A percentile compares a stretch with the other conserved stretches of the same genome.
phyloP scores from a whole-genome alignment of 2,329 filamentous ascomycete species.

The Ophiostoma novo-ulmi region DNA sequence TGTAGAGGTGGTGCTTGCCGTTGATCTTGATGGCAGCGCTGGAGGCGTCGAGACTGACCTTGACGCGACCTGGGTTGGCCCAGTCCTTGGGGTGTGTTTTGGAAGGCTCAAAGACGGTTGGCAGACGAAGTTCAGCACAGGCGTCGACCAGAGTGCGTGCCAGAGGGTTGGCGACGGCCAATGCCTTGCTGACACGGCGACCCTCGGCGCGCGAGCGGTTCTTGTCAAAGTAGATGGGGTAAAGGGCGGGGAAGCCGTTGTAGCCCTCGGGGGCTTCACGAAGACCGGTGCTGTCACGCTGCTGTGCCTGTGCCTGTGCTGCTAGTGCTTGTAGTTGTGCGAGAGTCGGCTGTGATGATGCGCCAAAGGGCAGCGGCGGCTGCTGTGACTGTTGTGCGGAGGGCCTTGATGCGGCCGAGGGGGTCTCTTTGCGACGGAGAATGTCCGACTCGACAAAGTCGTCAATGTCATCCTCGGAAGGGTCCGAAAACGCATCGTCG shows the following conservation, averaged over 20 bases:
- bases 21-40: constrained; percentile 45
- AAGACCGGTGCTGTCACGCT: constrained; percentile 31
- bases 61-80: constrained; percentile 89
- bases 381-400: constrained; percentile 24
- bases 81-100: constrained; percentile 96
- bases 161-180: constrained; percentile 78
- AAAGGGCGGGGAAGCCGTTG: constrained; percentile 80
- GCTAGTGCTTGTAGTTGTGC: constrained; percentile 15
- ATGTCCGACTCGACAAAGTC: constrained; percentile 57
- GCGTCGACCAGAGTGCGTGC: constrained; percentile 85
- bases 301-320: not conserved
- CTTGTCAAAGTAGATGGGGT: constrained; percentile 92
- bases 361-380: constrained; percentile 19
- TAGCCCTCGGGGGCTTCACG: constrained; percentile 45
- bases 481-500: constrained; percentile 70
- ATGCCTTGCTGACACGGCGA: constrained; percentile 64
- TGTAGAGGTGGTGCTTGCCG: constrained; percentile 82
- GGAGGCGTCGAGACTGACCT: constrained; percentile 55
- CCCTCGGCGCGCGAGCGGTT: constrained; percentile 70
- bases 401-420: constrained; percentile 1
- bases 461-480: constrained; percentile 77
- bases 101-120: constrained; percentile 78
- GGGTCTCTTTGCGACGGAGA: constrained; percentile 38
- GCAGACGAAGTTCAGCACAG: constrained; percentile 65
- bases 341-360: constrained; percentile 24